Evolutionary conservation across 352 stramenopile species (phyloP).

Genomic region (Pythium rishiriense): DNA sequence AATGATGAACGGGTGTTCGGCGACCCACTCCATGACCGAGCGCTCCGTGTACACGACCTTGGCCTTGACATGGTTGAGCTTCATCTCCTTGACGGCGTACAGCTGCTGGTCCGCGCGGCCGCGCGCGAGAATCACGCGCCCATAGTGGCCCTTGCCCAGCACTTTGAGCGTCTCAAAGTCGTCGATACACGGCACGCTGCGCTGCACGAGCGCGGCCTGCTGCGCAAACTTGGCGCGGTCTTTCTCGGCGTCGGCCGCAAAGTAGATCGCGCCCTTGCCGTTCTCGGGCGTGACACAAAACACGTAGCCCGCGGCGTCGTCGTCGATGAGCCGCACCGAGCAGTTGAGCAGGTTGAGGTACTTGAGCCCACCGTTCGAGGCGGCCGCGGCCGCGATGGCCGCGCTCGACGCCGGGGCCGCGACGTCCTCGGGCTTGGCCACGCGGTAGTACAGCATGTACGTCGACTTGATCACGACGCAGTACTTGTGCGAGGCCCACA

Average conservation of each 20-base stretch:
- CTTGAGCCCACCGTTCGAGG: slow-evolving; percentile 39
- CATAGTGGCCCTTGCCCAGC: slow-evolving; percentile 83
- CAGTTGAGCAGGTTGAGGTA: slow-evolving; percentile 81
- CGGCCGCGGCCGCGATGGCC: slow-evolving; percentile 1
- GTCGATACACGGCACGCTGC: slow-evolving; percentile 44
- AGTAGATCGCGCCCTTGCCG: slow-evolving; percentile 65
- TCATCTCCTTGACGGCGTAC: slow-evolving; percentile 90
- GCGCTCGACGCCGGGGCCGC: slow-evolving; percentile 4
- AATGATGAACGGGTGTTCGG: slow-evolving; percentile 95
- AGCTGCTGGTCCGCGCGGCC: slow-evolving; percentile 43
- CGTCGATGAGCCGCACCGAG: slow-evolving; percentile 75
- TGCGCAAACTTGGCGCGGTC: slow-evolving; percentile 77
- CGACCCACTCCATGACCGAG: slow-evolving; percentile 82
- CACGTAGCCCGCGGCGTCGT: slow-evolving; percentile 72
- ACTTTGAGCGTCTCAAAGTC: slow-evolving; percentile 85
- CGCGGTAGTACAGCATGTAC: slow-evolving; percentile 83
- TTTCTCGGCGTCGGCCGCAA: slow-evolving; percentile 83
- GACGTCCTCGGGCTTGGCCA: slow-evolving; percentile 52
- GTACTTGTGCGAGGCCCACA: slow-evolving; percentile 87
- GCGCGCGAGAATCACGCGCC: slow-evolving; percentile 73
- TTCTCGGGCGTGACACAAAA: slow-evolving; percentile 73
- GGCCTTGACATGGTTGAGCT: slow-evolving; percentile 82
- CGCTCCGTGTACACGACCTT: slow-evolving; percentile 87
- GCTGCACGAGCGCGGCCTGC: slow-evolving; percentile 57
- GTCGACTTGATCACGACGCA: slow-evolving; percentile 88